These are phyloP conservation scores for Cercospora sp. DNA, from an alignment of 2,329 filamentous ascomycete species.

Conservation along the genomic window DNA sequence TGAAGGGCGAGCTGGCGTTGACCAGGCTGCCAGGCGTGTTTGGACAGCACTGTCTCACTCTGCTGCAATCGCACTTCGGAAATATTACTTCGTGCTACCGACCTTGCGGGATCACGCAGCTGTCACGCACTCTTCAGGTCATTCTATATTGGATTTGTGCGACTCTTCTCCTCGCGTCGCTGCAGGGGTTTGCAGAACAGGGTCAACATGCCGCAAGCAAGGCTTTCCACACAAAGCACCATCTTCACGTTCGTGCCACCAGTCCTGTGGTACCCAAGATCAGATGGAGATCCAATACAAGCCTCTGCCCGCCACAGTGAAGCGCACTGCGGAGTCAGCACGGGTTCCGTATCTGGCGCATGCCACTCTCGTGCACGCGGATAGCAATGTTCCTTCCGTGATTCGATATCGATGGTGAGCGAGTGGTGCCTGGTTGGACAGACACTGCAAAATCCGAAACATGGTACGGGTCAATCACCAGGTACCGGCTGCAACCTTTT, in stretches of 20 bases:
- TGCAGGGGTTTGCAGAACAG: constrained; percentile 15
- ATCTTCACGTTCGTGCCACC: constrained; percentile 15
- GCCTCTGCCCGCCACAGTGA: neutral
- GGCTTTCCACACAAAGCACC: constrained; percentile 10
- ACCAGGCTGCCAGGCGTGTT: neutral
- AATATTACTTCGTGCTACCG: constrained; percentile 13
- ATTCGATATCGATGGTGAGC: neutral
- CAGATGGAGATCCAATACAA: neutral
- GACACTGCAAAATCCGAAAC: neutral
- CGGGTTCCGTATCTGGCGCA: neutral
- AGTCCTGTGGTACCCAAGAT: neutral
- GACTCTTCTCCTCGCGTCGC: neutral
- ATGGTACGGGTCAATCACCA: neutral
- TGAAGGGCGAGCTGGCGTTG: constrained; percentile 8
- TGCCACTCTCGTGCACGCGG: neutral
- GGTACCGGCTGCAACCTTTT: neutral
- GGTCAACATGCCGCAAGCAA: constrained; percentile 12
- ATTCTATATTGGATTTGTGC: neutral
- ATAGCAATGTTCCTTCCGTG: neutral
- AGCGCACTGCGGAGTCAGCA: neutral
- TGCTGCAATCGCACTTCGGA: constrained; percentile 16
- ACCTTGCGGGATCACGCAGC: constrained; percentile 15
- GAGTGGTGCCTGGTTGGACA: neutral
- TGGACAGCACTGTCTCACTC: constrained; percentile 2
- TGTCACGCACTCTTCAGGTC: constrained; percentile 13